Base-by-base conservation (phyloP, 73 alveolate species). In the Paramecium sexaurelia region DNA sequence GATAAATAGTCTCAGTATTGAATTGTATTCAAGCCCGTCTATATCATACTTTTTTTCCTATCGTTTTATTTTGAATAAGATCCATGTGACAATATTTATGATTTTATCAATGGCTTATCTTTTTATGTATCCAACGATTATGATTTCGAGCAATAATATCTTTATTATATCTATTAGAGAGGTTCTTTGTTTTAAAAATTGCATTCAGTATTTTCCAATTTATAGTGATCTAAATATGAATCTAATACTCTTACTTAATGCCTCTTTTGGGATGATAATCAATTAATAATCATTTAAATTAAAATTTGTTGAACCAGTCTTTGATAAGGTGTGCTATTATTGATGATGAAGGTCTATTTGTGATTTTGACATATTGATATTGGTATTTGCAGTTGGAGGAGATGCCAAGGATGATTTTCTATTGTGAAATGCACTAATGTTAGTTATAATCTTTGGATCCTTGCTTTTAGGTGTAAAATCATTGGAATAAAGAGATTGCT, bases 381-480 rank as follows among this genome's bases (percentile, higher is more conserved):
- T 51, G 17, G 67, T 15, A 29, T 13, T 36, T 73, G 67, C 36
- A 9, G 55, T 36, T 73, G 35, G 36, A 33, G 55, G 87, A 73
- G 87, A 33, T 73, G 61, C 87, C 35, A 36, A 73, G n/a, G 87
- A 73, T 2, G 43, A 73, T 22, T 73, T 73, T 39, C 87, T 73
- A 73, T 22, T 33, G 8, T 61, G 43, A 29, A 32, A 32, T 27
- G 55, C 6, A 7, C 26, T 33, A n/a, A 73, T 73, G 29, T 73
- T 73, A n/a, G 87, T 73, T 1, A 36, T 36, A 8, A 73, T 73
- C 56, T 35, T 17, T 7, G 87, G 87, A 33, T 39, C 56, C 33
- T 73, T 51, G 32, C 33, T 51, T 29, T 51, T 51, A 4, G 67
- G 67, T 51, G 83, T 26, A 66, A 66, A 66, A 66, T 66, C 83